Conservation (phyloP, 2,329 filamentous ascomycete species). For the Hysterium pulicare region DNA sequence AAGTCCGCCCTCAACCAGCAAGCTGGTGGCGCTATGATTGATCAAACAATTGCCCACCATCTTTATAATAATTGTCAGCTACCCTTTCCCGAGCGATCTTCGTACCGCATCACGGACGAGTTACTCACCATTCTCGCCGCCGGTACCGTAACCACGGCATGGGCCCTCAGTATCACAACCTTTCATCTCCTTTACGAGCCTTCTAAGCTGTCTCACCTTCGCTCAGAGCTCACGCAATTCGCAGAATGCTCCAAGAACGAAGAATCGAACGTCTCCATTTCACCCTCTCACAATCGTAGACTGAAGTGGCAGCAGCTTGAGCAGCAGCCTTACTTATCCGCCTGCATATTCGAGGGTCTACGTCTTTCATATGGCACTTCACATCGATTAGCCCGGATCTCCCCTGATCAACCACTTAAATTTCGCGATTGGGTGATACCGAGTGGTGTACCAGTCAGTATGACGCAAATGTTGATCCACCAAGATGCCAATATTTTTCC, state of each 20-base stretch:
- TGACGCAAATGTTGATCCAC: slow-evolving; percentile 10
- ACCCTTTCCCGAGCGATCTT: slow-evolving; percentile 12
- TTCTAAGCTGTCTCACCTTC: slow-evolving; percentile 3
- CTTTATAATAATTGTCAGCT: slow-evolving; percentile 8
- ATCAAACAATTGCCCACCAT: slow-evolving; percentile 13
- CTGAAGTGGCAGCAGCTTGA: slow-evolving; percentile 4
- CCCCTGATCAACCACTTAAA: slow-evolving; percentile 7
- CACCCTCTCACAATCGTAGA: not conserved
- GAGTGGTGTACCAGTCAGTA: slow-evolving; percentile 8
- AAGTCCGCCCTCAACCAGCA: too few species aligned
- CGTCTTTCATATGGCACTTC: slow-evolving; percentile 1
- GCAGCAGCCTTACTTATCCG: slow-evolving; percentile 8
- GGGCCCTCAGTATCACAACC: slow-evolving; percentile 11
- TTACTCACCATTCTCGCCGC: slow-evolving; percentile 14
- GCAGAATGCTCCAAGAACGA: slow-evolving; percentile 17
- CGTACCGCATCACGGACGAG: slow-evolving; percentile 15
- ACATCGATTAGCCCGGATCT: slow-evolving; percentile 10
- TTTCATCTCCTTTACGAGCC: slow-evolving; percentile 9
- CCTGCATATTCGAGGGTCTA: not conserved
- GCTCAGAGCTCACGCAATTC: slow-evolving; percentile 6
- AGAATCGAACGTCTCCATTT: slow-evolving; percentile 7
- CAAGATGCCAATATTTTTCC: slow-evolving; percentile 18
- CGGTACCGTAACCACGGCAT: slow-evolving; percentile 9
- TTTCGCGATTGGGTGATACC: slow-evolving; percentile 8
- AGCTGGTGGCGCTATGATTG: too few species aligned